A percentile compares a stretch with the other conserved stretches of the same genome.
These are phyloP conservation scores for Tubosaeta sp. DNA, from an alignment of 768 basidiomycete species.

Conservation along the genomic window DNA sequence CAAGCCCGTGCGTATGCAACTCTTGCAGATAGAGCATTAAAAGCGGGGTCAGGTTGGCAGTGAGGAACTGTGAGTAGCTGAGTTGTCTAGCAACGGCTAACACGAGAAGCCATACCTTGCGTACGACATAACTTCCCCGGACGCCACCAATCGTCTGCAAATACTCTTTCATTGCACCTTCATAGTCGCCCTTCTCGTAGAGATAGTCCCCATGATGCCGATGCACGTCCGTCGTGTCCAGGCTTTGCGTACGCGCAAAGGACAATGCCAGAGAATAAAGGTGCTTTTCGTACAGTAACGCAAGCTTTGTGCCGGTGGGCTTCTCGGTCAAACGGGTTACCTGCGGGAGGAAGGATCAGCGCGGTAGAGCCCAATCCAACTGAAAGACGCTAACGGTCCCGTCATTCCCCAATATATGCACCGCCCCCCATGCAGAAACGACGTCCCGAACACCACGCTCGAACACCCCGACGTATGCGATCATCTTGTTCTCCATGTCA, in stretches of 20 bases:
- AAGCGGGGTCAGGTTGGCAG: constrained; percentile 93
- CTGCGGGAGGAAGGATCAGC: constrained; percentile 30
- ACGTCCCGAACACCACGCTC: constrained; percentile 80
- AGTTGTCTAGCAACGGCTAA: constrained; percentile 1
- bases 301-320: constrained; percentile 78
- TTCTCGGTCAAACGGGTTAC: constrained; percentile 70
- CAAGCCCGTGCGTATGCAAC: constrained; percentile 81
- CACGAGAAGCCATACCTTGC: constrained; percentile 61
- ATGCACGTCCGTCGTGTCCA: constrained; percentile 88
- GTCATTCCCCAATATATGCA: constrained; percentile 76
- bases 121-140: constrained; percentile 93
- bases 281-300: constrained; percentile 76
- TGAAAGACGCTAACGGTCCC: constrained; percentile 53
- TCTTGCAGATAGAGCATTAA: constrained; percentile 96
- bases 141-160: constrained; percentile 84
- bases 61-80: constrained; percentile 66
- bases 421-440: constrained; percentile 74
- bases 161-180: constrained; percentile 90
- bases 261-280: constrained; percentile 78
- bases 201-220: constrained; percentile 87
- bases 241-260: constrained; percentile 73
- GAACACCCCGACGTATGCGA: constrained; percentile 80
- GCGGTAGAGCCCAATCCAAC: background rate
- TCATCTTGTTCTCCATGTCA: constrained; percentile 87
- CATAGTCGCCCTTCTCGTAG: constrained; percentile 87